phyloP scores from a whole-genome alignment of 2,329 filamentous ascomycete species.

The Scytalidium sp. region DNA sequence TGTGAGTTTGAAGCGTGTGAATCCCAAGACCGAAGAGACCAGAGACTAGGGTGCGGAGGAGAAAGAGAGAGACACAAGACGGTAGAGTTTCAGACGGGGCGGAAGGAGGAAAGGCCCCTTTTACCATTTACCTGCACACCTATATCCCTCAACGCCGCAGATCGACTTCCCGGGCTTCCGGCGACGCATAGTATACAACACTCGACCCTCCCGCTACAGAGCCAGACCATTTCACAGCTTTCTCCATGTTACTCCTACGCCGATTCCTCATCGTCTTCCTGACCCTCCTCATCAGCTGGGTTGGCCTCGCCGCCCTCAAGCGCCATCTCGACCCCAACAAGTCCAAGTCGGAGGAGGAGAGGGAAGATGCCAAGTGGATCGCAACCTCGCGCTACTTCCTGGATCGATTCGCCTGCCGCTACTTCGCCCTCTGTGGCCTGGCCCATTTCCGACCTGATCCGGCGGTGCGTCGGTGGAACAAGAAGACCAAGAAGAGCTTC shows the following conservation, averaged over 20 bases:
- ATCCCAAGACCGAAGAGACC: background rate
- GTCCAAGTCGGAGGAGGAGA: conserved; percentile 52
- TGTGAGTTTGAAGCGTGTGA: background rate
- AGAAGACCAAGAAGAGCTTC: conserved; percentile 5
- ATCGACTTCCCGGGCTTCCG: too few species aligned
- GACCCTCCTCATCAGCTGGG: conserved; percentile 37
- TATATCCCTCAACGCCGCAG: too few species aligned
- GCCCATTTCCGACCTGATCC: conserved; percentile 65
- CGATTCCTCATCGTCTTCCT: conserved; percentile 32
- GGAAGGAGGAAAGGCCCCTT: too few species aligned
- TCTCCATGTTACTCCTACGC: conserved; percentile 5
- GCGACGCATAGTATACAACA: background rate
- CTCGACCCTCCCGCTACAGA: background rate
- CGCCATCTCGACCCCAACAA: conserved; percentile 59
- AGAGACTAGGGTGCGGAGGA: too few species aligned
- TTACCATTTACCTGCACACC: too few species aligned
- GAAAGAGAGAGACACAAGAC: too few species aligned
- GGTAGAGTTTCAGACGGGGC: too few species aligned
- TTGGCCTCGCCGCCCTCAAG: conserved; percentile 49
- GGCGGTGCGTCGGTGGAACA: conserved; percentile 24
- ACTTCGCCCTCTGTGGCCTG: conserved; percentile 77
- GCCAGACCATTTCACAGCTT: too few species aligned
- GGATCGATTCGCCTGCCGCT: conserved; percentile 74
- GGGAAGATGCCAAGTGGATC: conserved; percentile 66
- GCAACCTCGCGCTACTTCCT: conserved; percentile 68